Percentiles rank a stretch among this genome's conserved stretches.
These are phyloP conservation scores for Starmerella stigmatis DNA, from an alignment of 805 yeast genomes.

Conservation along the genomic window DNA sequence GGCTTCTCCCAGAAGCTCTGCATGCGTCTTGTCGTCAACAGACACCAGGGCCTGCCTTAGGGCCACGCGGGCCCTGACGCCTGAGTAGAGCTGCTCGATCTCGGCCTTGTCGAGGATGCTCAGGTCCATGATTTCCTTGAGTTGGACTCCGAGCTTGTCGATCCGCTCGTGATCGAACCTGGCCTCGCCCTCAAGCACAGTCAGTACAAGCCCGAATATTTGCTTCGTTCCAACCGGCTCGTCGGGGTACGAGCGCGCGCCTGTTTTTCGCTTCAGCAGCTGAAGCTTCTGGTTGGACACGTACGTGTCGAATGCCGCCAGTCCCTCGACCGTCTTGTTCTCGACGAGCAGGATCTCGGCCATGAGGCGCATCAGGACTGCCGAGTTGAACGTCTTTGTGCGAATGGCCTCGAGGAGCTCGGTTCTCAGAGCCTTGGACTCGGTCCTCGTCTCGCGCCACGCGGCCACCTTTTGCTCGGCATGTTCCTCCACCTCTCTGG, in stretches of 20 bases:
- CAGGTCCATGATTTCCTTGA: constrained; percentile 3
- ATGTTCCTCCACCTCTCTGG: constrained; percentile 1
- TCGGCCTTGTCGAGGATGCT: background rate
- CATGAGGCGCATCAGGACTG: constrained; percentile 28
- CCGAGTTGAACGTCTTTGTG: constrained; percentile 30
- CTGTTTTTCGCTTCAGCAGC: constrained; percentile 22
- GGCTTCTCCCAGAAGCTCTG: constrained; percentile 18
- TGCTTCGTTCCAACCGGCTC: constrained; percentile 18
- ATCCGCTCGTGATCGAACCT: constrained; percentile 5
- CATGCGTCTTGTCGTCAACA: constrained; percentile 17
- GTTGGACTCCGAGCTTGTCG: constrained; percentile 1
- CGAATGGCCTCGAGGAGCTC: constrained; percentile 10
- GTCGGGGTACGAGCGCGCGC: constrained; percentile 24
- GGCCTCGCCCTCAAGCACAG: constrained; percentile 15
- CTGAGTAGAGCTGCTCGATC: constrained; percentile 4
- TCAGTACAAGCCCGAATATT: constrained; percentile 19
- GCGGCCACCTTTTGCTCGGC: constrained; percentile 8
- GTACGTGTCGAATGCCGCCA: constrained; percentile 30
- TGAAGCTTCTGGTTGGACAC: constrained; percentile 26
- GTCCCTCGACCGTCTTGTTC: constrained; percentile 28
- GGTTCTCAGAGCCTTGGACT: constrained; percentile 4
- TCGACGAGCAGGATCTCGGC: constrained; percentile 25
- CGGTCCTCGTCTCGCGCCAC: constrained; percentile 12
- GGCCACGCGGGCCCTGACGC: constrained; percentile 14
- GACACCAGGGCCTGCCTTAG: constrained; percentile 12